Conservation (phyloP, 176 grass and related monocot genomes). For the Phoenix roebelenii region DNA sequence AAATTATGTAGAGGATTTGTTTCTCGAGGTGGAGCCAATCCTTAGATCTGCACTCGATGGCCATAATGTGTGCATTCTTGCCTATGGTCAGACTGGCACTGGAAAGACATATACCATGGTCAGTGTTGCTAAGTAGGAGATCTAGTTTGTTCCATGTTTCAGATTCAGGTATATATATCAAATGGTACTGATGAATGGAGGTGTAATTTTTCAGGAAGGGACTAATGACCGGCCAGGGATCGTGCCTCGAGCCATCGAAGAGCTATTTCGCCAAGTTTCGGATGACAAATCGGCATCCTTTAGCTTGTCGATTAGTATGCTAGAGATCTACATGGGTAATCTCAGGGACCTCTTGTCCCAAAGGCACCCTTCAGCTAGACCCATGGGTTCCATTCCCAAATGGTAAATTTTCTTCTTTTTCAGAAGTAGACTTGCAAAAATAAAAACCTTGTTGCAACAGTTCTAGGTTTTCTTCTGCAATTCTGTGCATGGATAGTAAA, state of each 20-base stretch:
- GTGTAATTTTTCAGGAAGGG: slow-evolving; percentile 65
- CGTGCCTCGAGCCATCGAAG: slow-evolving; percentile 62
- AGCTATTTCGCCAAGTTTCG: slow-evolving; percentile 62
- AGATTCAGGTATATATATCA: not conserved
- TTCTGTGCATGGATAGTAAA: no score
- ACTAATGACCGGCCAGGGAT: slow-evolving; percentile 39
- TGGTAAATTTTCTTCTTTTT: slow-evolving; percentile 22
- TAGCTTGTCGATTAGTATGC: slow-evolving; percentile 75
- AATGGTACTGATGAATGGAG: slow-evolving; percentile 2
- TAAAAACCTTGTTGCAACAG: no score
- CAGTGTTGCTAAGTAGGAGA: not conserved
- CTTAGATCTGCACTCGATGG: slow-evolving; percentile 75
- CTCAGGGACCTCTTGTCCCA: slow-evolving; percentile 75
- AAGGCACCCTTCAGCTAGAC: slow-evolving; percentile 42
- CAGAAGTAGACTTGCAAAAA: no score
- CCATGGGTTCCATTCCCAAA: slow-evolving; percentile 23
- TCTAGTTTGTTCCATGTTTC: no score
- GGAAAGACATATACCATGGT: slow-evolving; percentile 93
- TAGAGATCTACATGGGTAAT: slow-evolving; percentile 89
- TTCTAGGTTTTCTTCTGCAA: no score
- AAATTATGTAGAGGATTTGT: slow-evolving; percentile 47
- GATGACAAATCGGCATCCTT: slow-evolving; percentile 48
- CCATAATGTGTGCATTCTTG: slow-evolving; percentile 69
- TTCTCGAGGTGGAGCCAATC: slow-evolving; percentile 62
- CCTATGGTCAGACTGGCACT: slow-evolving; percentile 77